Evolutionary conservation across 768 basidiomycete species (phyloP), one percentile per base, ranked within the genome.

Genomic region (Suillus luteus): DNA sequence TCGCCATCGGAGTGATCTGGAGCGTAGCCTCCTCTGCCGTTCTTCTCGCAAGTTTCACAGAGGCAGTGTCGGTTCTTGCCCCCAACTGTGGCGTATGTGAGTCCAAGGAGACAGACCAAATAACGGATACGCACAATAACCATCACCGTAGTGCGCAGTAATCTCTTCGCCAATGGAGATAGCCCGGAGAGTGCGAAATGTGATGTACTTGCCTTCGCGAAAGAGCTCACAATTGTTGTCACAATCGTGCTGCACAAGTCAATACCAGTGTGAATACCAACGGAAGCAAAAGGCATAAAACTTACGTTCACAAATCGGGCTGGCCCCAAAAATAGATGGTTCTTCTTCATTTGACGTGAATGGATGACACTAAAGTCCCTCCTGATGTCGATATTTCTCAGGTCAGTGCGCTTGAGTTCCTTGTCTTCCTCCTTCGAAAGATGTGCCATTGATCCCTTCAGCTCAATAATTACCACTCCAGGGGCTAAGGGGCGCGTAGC

Each of bases 241-340:
- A 73, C 93, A 95, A 74, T 95, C 93, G 73, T 95, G 93, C 93
- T 93, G 11, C 33, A 74, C 67, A 68, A 63, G 59, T 44, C 73
- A 72, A 70, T 68, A 68, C 71, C 64, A 61, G 59, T 62, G 63
- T 67, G 61, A 67, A 46, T 46, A 46, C n/a, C 24, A 38, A 27
- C 17, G 17, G 11, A 5, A 17, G 49, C 14, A 27, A 58, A 58
- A 27, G 19, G 35, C 43, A 37, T 7, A 62, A 60, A 46, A 78
- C 91, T 83, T 76, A 94, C 93, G 73, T 95, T 95, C 65, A 95
- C 93, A 79, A 95, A 95, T 72, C 93, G 89, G 77, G 93, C 93
- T 59, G 93, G 93, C 11, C 93, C 93, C 73, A 95, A 80, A 80
- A 95, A 94, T 71, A 95, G 81, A 78, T 94, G 92, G 70, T 93